phyloP scores from a whole-genome alignment of 352 stramenopile genomes.

The Pythium rishiriense region DNA sequence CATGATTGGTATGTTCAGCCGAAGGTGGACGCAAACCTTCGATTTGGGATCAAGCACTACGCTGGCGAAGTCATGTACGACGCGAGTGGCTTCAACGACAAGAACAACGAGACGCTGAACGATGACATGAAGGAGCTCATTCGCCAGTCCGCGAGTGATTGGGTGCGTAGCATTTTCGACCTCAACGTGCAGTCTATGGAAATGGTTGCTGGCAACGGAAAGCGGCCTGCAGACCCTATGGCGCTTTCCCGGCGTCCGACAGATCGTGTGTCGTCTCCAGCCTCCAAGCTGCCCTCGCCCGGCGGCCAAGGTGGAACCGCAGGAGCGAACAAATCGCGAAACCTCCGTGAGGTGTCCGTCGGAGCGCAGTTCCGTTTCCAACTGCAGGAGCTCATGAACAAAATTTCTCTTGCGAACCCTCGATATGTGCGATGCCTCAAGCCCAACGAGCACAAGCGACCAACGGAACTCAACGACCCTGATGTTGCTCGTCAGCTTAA shows the following conservation, averaged over 20 bases:
- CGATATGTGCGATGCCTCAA: conserved; percentile 90
- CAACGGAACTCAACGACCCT: conserved; percentile 73
- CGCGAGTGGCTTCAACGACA: conserved; percentile 97
- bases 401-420: conserved; percentile 86
- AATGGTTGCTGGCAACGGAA: conserved; percentile 67
- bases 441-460: conserved; percentile 84
- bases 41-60: conserved; percentile 90
- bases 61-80: conserved; percentile 97
- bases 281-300: conserved; percentile 25
- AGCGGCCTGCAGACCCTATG: conserved; percentile 59
- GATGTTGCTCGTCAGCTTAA: conserved; percentile 89
- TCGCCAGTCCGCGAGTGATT: conserved; percentile 80
- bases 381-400: conserved; percentile 87
- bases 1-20: conserved; percentile 90
- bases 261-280: conserved; percentile 39
- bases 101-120: conserved; percentile 98
- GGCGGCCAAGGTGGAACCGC: conserved; percentile 28
- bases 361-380: conserved; percentile 89
- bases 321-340: conserved; percentile 72
- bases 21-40: conserved; percentile 88
- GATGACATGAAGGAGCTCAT: conserved; percentile 94
- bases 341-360: conserved; percentile 84
- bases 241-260: conserved; percentile 65
- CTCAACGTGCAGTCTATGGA: conserved; percentile 87
- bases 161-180: conserved; percentile 85